These are phyloP conservation scores for Scolecobasidium constrictum DNA, from an alignment of 2,329 filamentous ascomycete species.

Conservation along the genomic window DNA sequence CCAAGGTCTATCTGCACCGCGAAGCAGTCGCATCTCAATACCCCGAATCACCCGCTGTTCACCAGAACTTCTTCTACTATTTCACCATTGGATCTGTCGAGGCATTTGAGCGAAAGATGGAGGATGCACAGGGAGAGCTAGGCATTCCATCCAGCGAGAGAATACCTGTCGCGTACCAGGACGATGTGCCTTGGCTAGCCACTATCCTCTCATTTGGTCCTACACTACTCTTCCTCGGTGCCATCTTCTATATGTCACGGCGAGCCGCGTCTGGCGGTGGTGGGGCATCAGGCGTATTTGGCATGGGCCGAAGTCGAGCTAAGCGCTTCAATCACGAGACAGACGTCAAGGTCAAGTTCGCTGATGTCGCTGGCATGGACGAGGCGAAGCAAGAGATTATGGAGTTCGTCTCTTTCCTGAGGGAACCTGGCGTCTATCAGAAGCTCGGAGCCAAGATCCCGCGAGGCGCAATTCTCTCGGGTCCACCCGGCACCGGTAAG, in stretches of 20 bases:
- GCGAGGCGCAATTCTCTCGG: constrained; percentile 88
- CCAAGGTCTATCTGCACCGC: constrained; percentile 70
- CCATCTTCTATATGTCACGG: constrained; percentile 68
- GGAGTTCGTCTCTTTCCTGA: constrained; percentile 97
- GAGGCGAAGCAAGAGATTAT: constrained; percentile 98
- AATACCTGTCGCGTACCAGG: constrained; percentile 82
- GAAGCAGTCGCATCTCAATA: constrained; percentile 62
- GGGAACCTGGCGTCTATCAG: constrained; percentile 86
- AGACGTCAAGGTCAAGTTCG: constrained; percentile 92
- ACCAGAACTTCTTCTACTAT: constrained; percentile 69
- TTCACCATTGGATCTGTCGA: constrained; percentile 95
- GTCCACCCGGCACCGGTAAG: constrained; percentile 97
- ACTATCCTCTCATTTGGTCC: constrained; percentile 75
- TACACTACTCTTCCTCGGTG: constrained; percentile 73
- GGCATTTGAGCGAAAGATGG: constrained; percentile 78
- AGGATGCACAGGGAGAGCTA: constrained; percentile 78
- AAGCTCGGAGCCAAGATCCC: constrained; percentile 95
- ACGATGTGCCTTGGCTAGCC: constrained; percentile 61
- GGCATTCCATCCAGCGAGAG: constrained; percentile 77
- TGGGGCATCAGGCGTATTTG: constrained; percentile 72
- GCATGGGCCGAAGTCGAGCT: constrained; percentile 88
- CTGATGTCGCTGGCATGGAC: constrained; percentile 94
- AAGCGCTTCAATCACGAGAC: constrained; percentile 98
- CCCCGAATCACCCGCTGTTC: constrained; percentile 60
- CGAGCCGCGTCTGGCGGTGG: constrained; percentile 56